Conservation (phyloP, 345 rosid genomes). For the Bruguiera gymnorhiza region DNA sequence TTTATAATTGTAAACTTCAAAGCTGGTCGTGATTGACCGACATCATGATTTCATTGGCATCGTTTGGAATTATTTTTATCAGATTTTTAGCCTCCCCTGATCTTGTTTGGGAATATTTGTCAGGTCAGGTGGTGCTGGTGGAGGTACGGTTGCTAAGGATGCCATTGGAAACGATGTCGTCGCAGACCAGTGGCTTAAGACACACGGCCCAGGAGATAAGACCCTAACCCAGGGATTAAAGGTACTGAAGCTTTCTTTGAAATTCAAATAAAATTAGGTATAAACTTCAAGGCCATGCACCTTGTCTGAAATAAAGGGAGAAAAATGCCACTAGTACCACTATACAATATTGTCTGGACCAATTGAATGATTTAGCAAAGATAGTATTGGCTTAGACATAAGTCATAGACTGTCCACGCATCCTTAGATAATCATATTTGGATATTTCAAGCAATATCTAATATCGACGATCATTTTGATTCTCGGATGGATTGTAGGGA, state of each 20-base stretch:
- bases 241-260: slow-evolving; percentile 31
- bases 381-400: no score
- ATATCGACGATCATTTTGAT: background rate
- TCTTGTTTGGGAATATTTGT: slow-evolving; percentile 5
- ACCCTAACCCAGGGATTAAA: slow-evolving; percentile 86
- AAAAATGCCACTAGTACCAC: no score
- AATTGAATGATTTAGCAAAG: no score
- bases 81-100: background rate
- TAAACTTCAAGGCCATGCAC: background rate
- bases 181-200: slow-evolving; percentile 75
- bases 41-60: background rate
- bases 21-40: no score
- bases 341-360: no score
- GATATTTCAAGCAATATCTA: background rate
- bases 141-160: slow-evolving; percentile 81
- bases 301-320: background rate
- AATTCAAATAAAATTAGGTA: background rate
- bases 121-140: slow-evolving; percentile 54
- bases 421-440: background rate
- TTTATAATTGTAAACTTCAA: no score
- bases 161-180: slow-evolving; percentile 76
- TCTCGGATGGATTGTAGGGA: slow-evolving; percentile 47
- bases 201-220: slow-evolving; percentile 79
- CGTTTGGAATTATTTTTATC: background rate
- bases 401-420: no score